Evolutionary conservation across 2,329 filamentous ascomycete species (phyloP).

Genomic region (Biscogniauxia marginata): DNA sequence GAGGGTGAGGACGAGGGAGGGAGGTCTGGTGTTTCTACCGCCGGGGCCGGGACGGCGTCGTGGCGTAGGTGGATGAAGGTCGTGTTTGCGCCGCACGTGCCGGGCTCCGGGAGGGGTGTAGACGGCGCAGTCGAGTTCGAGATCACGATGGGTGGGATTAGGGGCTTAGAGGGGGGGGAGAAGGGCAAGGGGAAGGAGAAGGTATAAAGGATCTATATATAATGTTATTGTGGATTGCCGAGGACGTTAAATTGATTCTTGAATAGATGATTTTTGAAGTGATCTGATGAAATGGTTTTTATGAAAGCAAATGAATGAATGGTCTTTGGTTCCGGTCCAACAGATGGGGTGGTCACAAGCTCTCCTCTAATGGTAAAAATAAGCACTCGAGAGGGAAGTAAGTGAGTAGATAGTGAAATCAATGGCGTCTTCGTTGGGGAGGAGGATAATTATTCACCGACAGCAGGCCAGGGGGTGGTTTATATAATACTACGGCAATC

Average conservation of each 20-base stretch:
- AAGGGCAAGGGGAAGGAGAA: slow-evolving; percentile 18
- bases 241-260: neutral
- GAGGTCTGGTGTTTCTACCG: slow-evolving; percentile 4
- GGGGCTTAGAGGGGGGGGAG: slow-evolving; percentile 30
- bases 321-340: too few relatives aligned
- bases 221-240: neutral
- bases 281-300: too few relatives aligned
- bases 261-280: neutral
- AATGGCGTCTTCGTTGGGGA: too few relatives aligned
- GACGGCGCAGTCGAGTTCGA: slow-evolving; percentile 67
- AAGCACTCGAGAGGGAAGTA: too few relatives aligned
- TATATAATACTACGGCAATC: too few relatives aligned
- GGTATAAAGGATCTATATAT: neutral
- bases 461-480: too few relatives aligned
- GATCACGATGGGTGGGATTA: slow-evolving; percentile 66
- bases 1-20: slow-evolving; percentile 40
- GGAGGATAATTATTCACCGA: too few relatives aligned
- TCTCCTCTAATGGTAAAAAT: too few relatives aligned
- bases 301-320: too few relatives aligned
- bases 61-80: slow-evolving; percentile 83
- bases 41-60: slow-evolving; percentile 45
- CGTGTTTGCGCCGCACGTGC: slow-evolving; percentile 80
- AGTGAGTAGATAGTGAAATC: too few relatives aligned
- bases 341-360: too few relatives aligned
- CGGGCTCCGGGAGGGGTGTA: slow-evolving; percentile 48